These are phyloP conservation scores for Candida michaelii DNA, from an alignment of 805 yeast genomes.

Conservation along the genomic window DNA sequence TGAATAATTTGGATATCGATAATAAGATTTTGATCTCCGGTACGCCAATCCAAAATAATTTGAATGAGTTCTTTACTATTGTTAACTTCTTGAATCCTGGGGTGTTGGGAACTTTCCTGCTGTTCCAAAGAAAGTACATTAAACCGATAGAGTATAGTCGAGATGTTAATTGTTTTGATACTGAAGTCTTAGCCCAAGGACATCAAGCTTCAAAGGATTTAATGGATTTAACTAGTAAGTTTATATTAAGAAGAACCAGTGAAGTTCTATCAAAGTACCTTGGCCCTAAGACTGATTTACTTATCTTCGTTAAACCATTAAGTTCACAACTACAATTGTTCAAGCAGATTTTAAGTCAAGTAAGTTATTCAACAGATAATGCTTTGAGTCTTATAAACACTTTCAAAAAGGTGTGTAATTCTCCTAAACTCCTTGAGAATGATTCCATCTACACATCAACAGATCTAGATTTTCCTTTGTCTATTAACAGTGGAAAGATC, in stretches of 20 bases:
- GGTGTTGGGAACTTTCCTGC: slow-evolving; percentile 59
- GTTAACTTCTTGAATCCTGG: slow-evolving; percentile 86
- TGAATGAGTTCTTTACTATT: slow-evolving; percentile 77
- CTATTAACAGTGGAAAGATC: slow-evolving; percentile 59
- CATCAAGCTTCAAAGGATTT: slow-evolving; percentile 62
- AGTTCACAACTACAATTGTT: slow-evolving; percentile 56
- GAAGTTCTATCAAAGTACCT: slow-evolving; percentile 54
- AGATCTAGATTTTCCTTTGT: slow-evolving; percentile 4
- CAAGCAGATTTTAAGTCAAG: slow-evolving; percentile 33
- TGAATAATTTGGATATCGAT: slow-evolving; percentile 52
- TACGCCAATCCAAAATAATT: slow-evolving; percentile 92
- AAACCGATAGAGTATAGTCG: slow-evolving; percentile 73
- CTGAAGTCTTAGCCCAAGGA: slow-evolving; percentile 53
- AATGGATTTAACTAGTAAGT: slow-evolving; percentile 59
- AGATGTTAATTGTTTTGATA: slow-evolving; percentile 56
- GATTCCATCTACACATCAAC: slow-evolving; percentile 44
- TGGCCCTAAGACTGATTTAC: slow-evolving; percentile 72
- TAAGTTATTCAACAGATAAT: slow-evolving; percentile 23
- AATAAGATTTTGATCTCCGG: slow-evolving; percentile 75
- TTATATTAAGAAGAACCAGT: slow-evolving; percentile 73
- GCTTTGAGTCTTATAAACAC: slow-evolving; percentile 70
- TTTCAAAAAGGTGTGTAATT: slow-evolving; percentile 79
- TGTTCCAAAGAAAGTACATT: slow-evolving; percentile 61
- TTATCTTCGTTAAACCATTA: slow-evolving; percentile 79
- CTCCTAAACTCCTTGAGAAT: slow-evolving; percentile 60